phyloP scores from a whole-genome alignment of 306 rosid species.

The Lathyrus tuberosus region DNA sequence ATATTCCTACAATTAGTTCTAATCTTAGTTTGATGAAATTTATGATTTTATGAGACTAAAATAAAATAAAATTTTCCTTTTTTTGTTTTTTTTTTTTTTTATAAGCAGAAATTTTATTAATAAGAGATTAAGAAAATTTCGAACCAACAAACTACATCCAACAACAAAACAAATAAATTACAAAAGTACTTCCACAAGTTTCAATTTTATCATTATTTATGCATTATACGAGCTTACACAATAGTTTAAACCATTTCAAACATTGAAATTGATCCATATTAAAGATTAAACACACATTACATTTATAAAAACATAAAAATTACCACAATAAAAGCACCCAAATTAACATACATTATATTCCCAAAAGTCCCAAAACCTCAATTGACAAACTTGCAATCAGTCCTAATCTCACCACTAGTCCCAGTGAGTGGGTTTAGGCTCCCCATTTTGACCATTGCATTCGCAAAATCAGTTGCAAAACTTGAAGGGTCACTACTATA shows the following conservation, averaged over 20 bases:
- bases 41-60: too few relatives aligned
- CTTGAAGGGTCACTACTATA: slow-evolving; percentile 36
- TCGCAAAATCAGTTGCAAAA: slow-evolving; percentile 55
- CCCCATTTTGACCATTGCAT: slow-evolving; percentile 66
- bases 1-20: too few relatives aligned
- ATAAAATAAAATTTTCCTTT: too few relatives aligned
- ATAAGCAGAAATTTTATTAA: too few relatives aligned
- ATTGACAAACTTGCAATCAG: slow-evolving; percentile 47
- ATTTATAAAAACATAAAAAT: background rate
- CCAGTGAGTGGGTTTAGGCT: slow-evolving; percentile 62
- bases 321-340: background rate
- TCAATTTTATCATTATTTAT: too few relatives aligned
- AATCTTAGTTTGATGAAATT: too few relatives aligned
- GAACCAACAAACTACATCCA: too few relatives aligned
- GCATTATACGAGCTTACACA: too few relatives aligned
- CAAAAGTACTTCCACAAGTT: too few relatives aligned
- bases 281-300: background rate
- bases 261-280: slow-evolving; percentile 12
- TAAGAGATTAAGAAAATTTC: too few relatives aligned
- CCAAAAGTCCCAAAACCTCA: background rate
- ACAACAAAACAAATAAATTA: too few relatives aligned
- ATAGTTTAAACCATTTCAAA: background rate
- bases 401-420: slow-evolving; percentile 50
- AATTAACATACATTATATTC: background rate
- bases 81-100: too few relatives aligned